Percentiles rank a stretch among this genome's conserved stretches.
These are phyloP conservation scores for Mycena maculata DNA, from an alignment of 768 basidiomycete species.

Conservation along the genomic window DNA sequence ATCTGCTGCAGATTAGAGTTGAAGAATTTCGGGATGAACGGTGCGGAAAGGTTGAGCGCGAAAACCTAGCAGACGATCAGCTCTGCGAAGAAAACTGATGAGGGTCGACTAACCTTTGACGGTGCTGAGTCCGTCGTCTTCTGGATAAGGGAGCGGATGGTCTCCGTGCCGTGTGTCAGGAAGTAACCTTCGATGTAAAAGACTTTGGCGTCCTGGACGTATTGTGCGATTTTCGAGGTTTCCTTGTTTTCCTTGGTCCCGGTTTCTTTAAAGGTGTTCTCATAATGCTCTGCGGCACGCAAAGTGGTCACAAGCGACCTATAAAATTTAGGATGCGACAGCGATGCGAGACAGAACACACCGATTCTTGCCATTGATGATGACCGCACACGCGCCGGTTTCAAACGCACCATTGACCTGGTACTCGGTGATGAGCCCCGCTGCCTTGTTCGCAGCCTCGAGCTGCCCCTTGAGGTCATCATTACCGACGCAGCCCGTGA, in stretches of 20 bases:
- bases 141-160: slow-evolving; percentile 78
- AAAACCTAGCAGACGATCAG: slow-evolving; percentile 69
- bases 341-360: slow-evolving; percentile 46
- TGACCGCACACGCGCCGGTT: slow-evolving; percentile 96
- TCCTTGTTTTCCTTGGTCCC: too few species aligned
- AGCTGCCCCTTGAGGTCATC: slow-evolving; percentile 93
- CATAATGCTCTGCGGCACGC: slow-evolving; percentile 91
- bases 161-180: slow-evolving; percentile 89
- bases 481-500: slow-evolving; percentile 93
- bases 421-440: slow-evolving; percentile 90
- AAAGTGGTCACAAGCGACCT: slow-evolving; percentile 95
- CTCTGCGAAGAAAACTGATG: neutral
- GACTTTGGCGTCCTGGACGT: slow-evolving; percentile 83
- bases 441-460: slow-evolving; percentile 89
- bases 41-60: slow-evolving; percentile 93
- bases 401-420: slow-evolving; percentile 87
- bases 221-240: slow-evolving; percentile 82
- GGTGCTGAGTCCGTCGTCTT: slow-evolving; percentile 78
- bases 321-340: neutral
- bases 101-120: slow-evolving; percentile 69
- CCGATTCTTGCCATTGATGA: slow-evolving; percentile 95
- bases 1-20: slow-evolving; percentile 81
- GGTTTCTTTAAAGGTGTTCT: slow-evolving; percentile 84
- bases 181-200: slow-evolving; percentile 98
- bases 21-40: slow-evolving; percentile 98